phyloP scores from a whole-genome alignment of 2,329 filamentous ascomycete genomes.

The Colletotrichum noveboracense region DNA sequence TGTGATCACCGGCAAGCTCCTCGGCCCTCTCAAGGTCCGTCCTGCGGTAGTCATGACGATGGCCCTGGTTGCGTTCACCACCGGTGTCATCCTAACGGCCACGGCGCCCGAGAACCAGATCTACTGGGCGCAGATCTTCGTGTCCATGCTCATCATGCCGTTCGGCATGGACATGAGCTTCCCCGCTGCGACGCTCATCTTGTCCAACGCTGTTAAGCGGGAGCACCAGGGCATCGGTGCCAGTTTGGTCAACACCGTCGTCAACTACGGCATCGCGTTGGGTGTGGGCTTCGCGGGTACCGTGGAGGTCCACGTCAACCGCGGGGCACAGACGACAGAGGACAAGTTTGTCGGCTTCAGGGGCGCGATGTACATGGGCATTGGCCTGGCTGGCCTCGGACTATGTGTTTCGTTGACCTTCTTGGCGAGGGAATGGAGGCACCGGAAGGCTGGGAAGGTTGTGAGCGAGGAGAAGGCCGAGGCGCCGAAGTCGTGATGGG shows the following conservation, averaged over 20 bases:
- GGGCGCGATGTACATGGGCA: slow-evolving; percentile 45
- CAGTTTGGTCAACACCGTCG: slow-evolving; percentile 65
- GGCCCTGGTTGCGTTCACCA: slow-evolving; percentile 48
- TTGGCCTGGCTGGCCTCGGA: slow-evolving; percentile 35
- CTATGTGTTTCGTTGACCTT: slow-evolving; percentile 2
- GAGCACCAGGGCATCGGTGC: slow-evolving; percentile 52
- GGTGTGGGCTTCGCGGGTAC: slow-evolving; percentile 71
- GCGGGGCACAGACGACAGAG: slow-evolving; percentile 18
- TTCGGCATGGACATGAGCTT: slow-evolving; percentile 73
- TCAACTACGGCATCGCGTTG: slow-evolving; percentile 73
- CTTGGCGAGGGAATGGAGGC: slow-evolving; percentile 16
- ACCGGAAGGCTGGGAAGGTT: background rate
- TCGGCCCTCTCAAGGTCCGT: slow-evolving; percentile 39
- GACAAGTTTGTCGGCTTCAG: slow-evolving; percentile 38
- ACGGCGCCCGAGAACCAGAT: slow-evolving; percentile 57
- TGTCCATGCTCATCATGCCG: slow-evolving; percentile 61
- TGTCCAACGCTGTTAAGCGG: slow-evolving; percentile 56
- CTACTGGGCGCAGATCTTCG: slow-evolving; percentile 71
- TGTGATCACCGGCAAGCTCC: slow-evolving; percentile 46
- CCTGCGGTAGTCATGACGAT: slow-evolving; percentile 48
- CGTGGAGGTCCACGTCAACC: slow-evolving; percentile 52
- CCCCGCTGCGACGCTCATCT: slow-evolving; percentile 64
- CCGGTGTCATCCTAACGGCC: slow-evolving; percentile 47
- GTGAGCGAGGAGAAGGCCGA: background rate
- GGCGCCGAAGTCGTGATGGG: background rate